These are phyloP conservation scores for Chaetomiaceae sp. DNA, from an alignment of 2,329 filamentous ascomycete species.

Conservation along the genomic window DNA sequence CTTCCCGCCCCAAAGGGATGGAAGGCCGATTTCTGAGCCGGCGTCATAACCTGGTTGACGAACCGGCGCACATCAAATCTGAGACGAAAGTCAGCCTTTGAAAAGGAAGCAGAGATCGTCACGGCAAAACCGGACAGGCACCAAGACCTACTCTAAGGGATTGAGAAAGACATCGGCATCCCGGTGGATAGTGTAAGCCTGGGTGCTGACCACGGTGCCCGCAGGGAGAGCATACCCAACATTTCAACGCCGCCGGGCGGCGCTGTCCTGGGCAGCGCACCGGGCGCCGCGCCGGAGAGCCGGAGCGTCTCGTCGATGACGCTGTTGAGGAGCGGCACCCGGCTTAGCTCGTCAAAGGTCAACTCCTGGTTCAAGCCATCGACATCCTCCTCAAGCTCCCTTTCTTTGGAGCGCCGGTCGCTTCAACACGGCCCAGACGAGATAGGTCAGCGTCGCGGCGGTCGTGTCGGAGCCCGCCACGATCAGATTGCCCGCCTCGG, in stretches of 20 bases:
- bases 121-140: neutral
- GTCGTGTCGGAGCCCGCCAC: neutral
- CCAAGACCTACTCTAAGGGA: neutral
- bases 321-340: neutral
- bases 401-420: neutral
- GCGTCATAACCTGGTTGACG: neutral
- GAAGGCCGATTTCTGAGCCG: neutral
- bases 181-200: neutral
- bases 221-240: neutral
- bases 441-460: neutral
- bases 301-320: neutral
- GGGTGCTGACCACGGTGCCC: neutral
- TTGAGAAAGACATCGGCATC: neutral
- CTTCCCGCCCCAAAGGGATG: slow-evolving; percentile 2
- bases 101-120: neutral
- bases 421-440: neutral
- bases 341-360: neutral
- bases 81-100: neutral
- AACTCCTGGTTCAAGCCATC: too few species aligned
- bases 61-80: neutral
- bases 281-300: neutral
- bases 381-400: neutral
- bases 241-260: neutral
- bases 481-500: neutral
- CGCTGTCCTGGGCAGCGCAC: neutral